These are phyloP conservation scores for Vickermania ingenoplastis DNA, from an alignment of 208 protist species.

Conservation along the genomic window DNA sequence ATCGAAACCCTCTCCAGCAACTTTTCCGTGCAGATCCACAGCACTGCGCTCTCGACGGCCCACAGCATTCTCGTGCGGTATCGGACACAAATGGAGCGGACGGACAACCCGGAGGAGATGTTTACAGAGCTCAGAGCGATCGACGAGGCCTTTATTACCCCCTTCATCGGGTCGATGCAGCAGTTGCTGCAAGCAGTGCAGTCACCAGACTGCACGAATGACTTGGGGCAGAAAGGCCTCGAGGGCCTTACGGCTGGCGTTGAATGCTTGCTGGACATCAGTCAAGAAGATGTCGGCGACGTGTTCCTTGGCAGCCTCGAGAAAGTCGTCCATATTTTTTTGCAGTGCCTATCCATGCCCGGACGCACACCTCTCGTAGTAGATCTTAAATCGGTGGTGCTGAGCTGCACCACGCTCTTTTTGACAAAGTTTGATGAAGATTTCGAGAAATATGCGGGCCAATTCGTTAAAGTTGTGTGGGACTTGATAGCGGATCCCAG, in stretches of 20 bases:
- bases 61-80: constrained; percentile 91
- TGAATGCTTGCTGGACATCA: constrained; percentile 77
- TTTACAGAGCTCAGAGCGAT: constrained; percentile 56
- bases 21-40: constrained; percentile 19
- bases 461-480: constrained; percentile 88
- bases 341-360: constrained; percentile 35
- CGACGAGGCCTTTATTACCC: constrained; percentile 33
- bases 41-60: constrained; percentile 68
- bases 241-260: constrained; percentile 44
- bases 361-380: constrained; percentile 20
- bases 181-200: constrained; percentile 7
- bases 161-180: constrained; percentile 16
- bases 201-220: constrained; percentile 2
- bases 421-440: constrained; percentile 91
- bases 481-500: constrained; percentile 56
- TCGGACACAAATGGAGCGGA: constrained; percentile 33
- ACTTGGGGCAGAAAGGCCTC: constrained; percentile 16
- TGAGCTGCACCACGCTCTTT: constrained; percentile 86
- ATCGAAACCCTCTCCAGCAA: constrained; percentile 20
- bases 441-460: constrained; percentile 74
- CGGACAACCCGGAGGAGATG: constrained; percentile 43
- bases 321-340: constrained; percentile 48
- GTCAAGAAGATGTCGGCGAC: constrained; percentile 90
- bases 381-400: constrained; percentile 77
- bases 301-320: constrained; percentile 87